Conservation (phyloP, 2,329 filamentous ascomycete genomes). For the Ophiostoma sp. region DNA sequence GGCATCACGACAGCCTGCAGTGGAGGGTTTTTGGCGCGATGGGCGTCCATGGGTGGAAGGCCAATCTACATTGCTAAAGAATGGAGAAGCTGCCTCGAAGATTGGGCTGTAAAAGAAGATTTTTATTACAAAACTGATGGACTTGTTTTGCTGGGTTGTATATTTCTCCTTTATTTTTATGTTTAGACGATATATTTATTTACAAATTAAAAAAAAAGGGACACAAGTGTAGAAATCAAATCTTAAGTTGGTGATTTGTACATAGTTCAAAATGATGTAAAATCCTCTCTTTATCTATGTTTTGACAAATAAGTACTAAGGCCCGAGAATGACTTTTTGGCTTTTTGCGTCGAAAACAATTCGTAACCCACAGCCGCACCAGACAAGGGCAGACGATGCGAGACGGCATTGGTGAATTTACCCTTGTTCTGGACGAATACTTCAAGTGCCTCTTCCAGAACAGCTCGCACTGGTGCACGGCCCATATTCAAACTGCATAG, state of each 20-base stretch:
- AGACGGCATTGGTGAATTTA: background rate
- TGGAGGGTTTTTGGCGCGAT: background rate
- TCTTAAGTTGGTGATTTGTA: no score
- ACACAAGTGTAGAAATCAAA: no score
- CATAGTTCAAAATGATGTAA: background rate
- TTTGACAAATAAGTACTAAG: background rate
- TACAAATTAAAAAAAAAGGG: no score
- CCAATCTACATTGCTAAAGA: background rate
- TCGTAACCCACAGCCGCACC: background rate
- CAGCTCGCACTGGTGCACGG: background rate
- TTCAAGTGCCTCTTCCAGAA: background rate
- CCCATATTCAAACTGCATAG: background rate
- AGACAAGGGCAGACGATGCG: background rate
- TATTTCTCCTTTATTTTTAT: background rate
- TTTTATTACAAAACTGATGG: no score
- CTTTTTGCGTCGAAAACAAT: background rate
- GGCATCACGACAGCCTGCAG: background rate
- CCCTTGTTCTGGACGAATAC: background rate
- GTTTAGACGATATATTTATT: no score
- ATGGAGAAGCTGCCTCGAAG: background rate
- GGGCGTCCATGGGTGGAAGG: background rate
- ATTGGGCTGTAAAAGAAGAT: background rate
- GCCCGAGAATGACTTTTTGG: background rate
- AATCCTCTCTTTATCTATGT: background rate
- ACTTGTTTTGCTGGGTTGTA: no score